These are phyloP conservation scores for Alloteropsis semialata DNA, from an alignment of 176 grass and related monocot genomes.

Conservation along the genomic window DNA sequence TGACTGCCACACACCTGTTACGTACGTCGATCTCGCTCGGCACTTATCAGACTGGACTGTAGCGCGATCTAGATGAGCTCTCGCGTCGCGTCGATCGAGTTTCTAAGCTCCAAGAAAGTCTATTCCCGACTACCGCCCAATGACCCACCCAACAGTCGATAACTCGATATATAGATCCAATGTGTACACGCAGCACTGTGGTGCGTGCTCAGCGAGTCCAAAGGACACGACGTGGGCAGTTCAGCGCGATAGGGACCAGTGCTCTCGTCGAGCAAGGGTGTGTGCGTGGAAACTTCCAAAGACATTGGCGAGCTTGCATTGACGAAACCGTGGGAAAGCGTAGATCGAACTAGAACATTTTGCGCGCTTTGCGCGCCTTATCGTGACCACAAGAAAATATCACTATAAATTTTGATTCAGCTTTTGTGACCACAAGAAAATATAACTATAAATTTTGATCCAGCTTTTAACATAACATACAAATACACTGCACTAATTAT, in stretches of 20 bases:
- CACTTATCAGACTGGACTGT: neutral
- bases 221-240: neutral
- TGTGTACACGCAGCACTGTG: neutral
- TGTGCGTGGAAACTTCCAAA: neutral
- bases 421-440: too few species aligned
- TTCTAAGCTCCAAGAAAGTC: neutral
- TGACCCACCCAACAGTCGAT: too few species aligned
- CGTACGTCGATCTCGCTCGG: neutral
- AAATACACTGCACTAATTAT: too few species aligned
- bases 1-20: constrained; percentile 3
- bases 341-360: neutral
- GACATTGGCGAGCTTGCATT: neutral
- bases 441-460: too few species aligned
- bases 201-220: neutral
- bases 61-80: neutral
- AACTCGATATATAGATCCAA: too few species aligned
- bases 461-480: too few species aligned
- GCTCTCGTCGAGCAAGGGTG: neutral
- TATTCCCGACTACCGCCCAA: neutral
- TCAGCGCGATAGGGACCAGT: constrained; percentile 4
- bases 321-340: neutral
- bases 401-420: too few species aligned
- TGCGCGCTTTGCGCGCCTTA: too few species aligned
- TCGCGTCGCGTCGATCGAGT: neutral
- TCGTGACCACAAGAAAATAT: too few species aligned